These are phyloP conservation scores for Yamadazyma akitaensis DNA, from an alignment of 805 yeast species.

Conservation along the genomic window DNA sequence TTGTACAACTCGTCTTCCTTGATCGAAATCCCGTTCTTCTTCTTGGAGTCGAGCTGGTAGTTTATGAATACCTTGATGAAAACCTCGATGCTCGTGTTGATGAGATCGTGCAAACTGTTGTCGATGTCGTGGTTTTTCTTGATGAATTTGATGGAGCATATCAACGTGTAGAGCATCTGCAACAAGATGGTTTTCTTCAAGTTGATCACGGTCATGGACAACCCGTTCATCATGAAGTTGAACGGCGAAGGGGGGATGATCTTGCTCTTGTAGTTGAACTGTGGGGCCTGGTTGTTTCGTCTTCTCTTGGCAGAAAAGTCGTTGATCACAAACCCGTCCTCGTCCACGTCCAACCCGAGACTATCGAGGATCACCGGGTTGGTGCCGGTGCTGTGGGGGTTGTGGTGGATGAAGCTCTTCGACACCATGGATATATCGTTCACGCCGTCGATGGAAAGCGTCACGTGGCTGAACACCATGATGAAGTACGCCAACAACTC, in stretches of 20 bases:
- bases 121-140: slow-evolving; percentile 22
- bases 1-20: slow-evolving; percentile 37
- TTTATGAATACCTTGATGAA: slow-evolving; percentile 38
- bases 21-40: slow-evolving; percentile 13
- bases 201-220: slow-evolving; percentile 42
- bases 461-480: slow-evolving; percentile 34
- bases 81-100: slow-evolving; percentile 27
- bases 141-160: slow-evolving; percentile 35
- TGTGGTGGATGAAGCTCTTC: slow-evolving; percentile 13
- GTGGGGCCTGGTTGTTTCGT: slow-evolving; percentile 13
- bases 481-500: slow-evolving; percentile 39
- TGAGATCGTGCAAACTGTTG: slow-evolving; percentile 12
- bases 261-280: slow-evolving; percentile 16
- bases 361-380: slow-evolving; percentile 30
- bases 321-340: slow-evolving; percentile 44
- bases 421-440: slow-evolving; percentile 1
- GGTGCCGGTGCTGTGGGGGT: slow-evolving; percentile 18
- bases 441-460: slow-evolving; percentile 5
- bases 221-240: slow-evolving; percentile 40
- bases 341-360: slow-evolving; percentile 40
- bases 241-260: slow-evolving; percentile 39
- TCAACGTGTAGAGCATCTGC: slow-evolving; percentile 41
- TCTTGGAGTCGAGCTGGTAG: slow-evolving; percentile 26
- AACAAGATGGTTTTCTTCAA: slow-evolving; percentile 40
- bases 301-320: slow-evolving; percentile 41